Evolutionary conservation across 768 basidiomycete species (phyloP).

Genomic region (Kwoniella heveanensis): DNA sequence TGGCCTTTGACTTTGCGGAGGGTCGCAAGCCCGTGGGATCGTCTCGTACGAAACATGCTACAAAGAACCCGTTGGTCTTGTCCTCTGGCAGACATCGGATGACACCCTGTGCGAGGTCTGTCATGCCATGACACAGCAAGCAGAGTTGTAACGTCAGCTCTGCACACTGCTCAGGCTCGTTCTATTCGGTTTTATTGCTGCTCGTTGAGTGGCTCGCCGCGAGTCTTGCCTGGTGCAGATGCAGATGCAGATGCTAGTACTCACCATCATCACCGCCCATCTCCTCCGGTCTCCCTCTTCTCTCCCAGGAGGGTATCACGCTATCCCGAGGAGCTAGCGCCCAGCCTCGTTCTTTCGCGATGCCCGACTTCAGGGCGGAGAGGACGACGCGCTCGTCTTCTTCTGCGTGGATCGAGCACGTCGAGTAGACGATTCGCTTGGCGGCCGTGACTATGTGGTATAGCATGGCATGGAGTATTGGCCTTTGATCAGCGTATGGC

Average conservation of each 20-base stretch:
- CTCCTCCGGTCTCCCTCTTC: constrained; percentile 73
- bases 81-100: constrained; percentile 64
- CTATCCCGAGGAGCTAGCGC: constrained; percentile 66
- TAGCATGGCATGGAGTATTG: no score
- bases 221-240: no score
- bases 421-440: constrained; percentile 87
- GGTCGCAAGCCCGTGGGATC: constrained; percentile 1
- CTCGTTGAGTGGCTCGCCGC: no score
- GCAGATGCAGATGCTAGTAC: no score
- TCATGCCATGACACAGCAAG: background rate
- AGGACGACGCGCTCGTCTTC: constrained; percentile 93
- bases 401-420: constrained; percentile 87
- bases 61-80: constrained; percentile 92
- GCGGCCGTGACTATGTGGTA: constrained; percentile 84
- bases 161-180: constrained; percentile 14
- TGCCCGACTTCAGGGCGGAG: constrained; percentile 69
- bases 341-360: constrained; percentile 68
- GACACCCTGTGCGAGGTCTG: constrained; percentile 61
- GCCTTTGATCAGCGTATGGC: no score
- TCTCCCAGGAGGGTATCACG: constrained; percentile 78
- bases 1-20: constrained; percentile 1
- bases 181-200: no score
- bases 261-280: constrained; percentile 63
- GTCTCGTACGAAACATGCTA: constrained; percentile 77
- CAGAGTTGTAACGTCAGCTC: background rate